Conservation (phyloP, 352 stramenopile species). For the Peronosclerospora sorghi region DNA sequence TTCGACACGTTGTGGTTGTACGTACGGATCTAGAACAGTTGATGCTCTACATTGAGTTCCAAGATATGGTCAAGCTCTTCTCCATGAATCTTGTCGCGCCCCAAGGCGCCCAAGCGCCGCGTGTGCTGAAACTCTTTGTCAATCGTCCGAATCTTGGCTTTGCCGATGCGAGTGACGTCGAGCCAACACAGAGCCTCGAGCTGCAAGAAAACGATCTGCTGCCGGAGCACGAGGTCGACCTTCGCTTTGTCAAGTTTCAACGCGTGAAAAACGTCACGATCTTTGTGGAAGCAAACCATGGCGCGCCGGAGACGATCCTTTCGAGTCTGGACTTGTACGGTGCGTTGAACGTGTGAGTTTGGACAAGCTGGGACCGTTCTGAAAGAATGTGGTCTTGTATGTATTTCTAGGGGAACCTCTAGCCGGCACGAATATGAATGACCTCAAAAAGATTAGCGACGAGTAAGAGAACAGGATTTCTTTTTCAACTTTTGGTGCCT, state of each 20-base stretch:
- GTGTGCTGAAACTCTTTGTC: constrained; percentile 55
- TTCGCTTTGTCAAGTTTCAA: constrained; percentile 80
- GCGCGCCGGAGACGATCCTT: constrained; percentile 44
- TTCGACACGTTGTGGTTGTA: too few relatives aligned
- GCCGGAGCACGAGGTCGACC: constrained; percentile 48
- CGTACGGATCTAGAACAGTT: constrained; percentile 49
- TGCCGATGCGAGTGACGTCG: constrained; percentile 53
- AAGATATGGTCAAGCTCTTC: constrained; percentile 69
- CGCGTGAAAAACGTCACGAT: constrained; percentile 63
- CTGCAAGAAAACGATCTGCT: constrained; percentile 38
- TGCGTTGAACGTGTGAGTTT: constrained; percentile 3
- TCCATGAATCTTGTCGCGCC: constrained; percentile 56
- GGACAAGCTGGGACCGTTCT: too few relatives aligned
- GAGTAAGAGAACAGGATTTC: constrained; percentile 29
- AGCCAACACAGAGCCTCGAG: constrained; percentile 64
- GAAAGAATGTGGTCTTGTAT: too few relatives aligned
- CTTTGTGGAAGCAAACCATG: constrained; percentile 74
- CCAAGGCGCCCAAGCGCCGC: constrained; percentile 38
- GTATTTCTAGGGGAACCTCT: constrained; percentile 41
- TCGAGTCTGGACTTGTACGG: constrained; percentile 61
- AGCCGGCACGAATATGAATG: constrained; percentile 78
- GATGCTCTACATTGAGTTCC: constrained; percentile 75
- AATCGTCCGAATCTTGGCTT: constrained; percentile 70
- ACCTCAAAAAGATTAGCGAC: constrained; percentile 75
- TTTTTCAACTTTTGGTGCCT: constrained; percentile 56